Percentiles rank a stretch among this genome's conserved stretches.
Conservation (phyloP, 1,139 yeast genomes). For the Insectozyma bohioensis region DNA sequence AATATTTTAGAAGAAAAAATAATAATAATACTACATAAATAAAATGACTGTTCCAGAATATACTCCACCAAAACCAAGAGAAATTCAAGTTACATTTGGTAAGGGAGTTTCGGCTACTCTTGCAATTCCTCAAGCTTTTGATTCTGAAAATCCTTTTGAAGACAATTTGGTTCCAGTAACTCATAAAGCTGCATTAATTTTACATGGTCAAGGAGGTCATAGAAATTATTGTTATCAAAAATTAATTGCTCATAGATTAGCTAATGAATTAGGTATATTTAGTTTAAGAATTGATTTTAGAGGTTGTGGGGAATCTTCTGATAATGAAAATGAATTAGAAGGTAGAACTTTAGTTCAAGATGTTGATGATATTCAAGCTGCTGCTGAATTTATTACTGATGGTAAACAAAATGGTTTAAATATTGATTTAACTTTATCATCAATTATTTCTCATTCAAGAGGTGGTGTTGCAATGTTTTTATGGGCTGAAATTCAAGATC, state of each 20-base stretch:
- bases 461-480: constrained; percentile 77
- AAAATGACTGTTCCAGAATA: constrained; percentile 8
- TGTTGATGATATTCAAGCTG: constrained; percentile 60
- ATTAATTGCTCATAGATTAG: constrained; percentile 58
- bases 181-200: constrained; percentile 37
- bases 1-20: no score
- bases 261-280: constrained; percentile 58
- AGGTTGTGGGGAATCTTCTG: constrained; percentile 78
- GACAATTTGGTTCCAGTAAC: constrained; percentile 38
- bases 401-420: constrained; percentile 37
- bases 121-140: constrained; percentile 38
- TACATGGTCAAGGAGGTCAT: constrained; percentile 87
- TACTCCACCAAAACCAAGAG: constrained; percentile 24
- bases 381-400: constrained; percentile 44
- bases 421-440: constrained; percentile 45
- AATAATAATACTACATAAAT: neutral
- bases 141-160: constrained; percentile 22
- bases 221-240: constrained; percentile 77
- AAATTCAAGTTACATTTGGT: constrained; percentile 36
- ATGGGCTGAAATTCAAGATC: constrained; percentile 58
- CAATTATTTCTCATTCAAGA: constrained; percentile 75
- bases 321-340: constrained; percentile 34
- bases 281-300: constrained; percentile 81
- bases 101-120: constrained; percentile 40
- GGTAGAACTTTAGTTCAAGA: constrained; percentile 69